Evolutionary conservation across 495 filamentous ascomycete species (phyloP).

Genomic region (Neurospora intermedia): DNA sequence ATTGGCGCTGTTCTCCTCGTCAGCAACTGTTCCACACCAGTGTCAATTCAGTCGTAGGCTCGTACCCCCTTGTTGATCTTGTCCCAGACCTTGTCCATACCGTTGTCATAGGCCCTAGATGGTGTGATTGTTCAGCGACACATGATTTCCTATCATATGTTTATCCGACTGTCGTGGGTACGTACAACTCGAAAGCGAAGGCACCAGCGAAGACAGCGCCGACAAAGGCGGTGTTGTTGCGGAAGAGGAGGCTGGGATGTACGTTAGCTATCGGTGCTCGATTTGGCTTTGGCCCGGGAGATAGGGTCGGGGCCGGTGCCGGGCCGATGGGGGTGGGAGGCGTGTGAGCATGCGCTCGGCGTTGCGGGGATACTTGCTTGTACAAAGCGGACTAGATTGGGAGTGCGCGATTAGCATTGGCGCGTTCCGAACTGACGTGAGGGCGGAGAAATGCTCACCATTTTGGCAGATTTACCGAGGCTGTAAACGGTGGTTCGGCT

Average conservation of each 20-base stretch:
- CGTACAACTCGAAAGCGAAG: constrained; percentile 91
- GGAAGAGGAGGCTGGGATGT: constrained; percentile 62
- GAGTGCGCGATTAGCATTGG: constrained; percentile 24
- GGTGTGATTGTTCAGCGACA: constrained; percentile 13
- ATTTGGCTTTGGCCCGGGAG: background rate
- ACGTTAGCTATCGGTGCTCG: constrained; percentile 18
- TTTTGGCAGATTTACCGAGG: constrained; percentile 14
- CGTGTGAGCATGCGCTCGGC: background rate
- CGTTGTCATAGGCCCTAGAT: constrained; percentile 62
- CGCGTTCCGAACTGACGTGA: background rate
- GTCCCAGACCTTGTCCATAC: constrained; percentile 81
- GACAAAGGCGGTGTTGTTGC: constrained; percentile 76
- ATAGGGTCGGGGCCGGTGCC: background rate
- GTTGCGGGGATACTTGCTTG: constrained; percentile 55
- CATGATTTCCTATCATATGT: background rate
- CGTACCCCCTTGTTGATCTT: constrained; percentile 74
- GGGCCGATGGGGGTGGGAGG: background rate
- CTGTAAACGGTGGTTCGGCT: background rate
- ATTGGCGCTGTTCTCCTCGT: constrained; percentile 68
- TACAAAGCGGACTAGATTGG: constrained; percentile 49
- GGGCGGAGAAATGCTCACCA: constrained; percentile 22
- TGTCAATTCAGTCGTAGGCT: background rate
- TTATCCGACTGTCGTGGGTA: constrained; percentile 4
- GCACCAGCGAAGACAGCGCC: constrained; percentile 74
- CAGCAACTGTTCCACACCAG: constrained; percentile 12